Base-by-base conservation (phyloP, 1,139 yeast genomes). In the Entelexis paramagnoliae region DNA sequence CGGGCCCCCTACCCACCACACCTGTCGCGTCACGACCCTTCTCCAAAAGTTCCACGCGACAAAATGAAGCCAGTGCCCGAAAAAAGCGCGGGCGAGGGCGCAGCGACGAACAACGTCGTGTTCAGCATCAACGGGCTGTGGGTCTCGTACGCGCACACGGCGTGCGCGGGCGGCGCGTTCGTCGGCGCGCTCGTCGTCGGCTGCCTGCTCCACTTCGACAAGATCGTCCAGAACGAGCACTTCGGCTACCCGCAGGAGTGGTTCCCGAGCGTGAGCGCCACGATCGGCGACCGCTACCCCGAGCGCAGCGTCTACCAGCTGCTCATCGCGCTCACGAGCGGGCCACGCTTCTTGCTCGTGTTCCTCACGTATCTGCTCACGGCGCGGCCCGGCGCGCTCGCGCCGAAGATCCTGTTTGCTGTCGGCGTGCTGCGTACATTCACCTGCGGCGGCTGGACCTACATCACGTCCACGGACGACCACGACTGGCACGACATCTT, bases 391-490 rank as follows among this genome's bases (percentile, higher is more conserved):
- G 66, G 72, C 46, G 67, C 77, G 0, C 55, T 61, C 11, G 60
- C 68, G 33, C 79, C 85, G 2, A 67, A 66, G 55, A 56, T 72
- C 32, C 64, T 75, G 49, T 63, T 80, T 11, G 58, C 78, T 1
- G 66, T 80, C 2, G 98, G 98, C 11, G 55, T 84, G 2, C 54
- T 84, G 22, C 78, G 98, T 67, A 91, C 98, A 0, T 77, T 91
- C 53, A 83, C 96, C 1, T 91, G 98, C 63, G 98, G 98, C 61
- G 97, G 97, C 13, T 91, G 97, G 97, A 95, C 93, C 16, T 91
- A 91, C 64, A 83, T 91, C 59, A 91, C 98, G 1, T 85, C 95
- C 10, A 87, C 97, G 0, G 98, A 91, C 66, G 96, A 91, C 65
- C 98, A 89, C 63, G 96, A 89, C 68, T 82, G 83, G 73, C 98